phyloP scores from a whole-genome alignment of 805 yeast genomes.

The Saturnispora sekii region DNA sequence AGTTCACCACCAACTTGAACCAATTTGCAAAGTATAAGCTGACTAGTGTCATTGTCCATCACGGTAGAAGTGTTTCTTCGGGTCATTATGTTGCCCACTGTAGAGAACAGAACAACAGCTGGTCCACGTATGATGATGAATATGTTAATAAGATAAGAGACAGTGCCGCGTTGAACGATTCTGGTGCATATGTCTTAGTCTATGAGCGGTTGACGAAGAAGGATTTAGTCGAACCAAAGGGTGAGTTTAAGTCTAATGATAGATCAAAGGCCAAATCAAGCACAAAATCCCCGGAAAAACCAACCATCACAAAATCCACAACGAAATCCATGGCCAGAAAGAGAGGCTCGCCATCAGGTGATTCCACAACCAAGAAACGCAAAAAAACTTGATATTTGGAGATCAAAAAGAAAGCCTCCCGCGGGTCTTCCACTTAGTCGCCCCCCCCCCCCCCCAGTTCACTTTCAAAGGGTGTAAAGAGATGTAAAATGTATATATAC shows the following conservation, averaged over 20 bases:
- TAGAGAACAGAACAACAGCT: conserved; percentile 81
- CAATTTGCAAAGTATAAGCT: conserved; percentile 58
- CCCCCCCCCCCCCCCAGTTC: too few species aligned
- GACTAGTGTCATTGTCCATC: conserved; percentile 82
- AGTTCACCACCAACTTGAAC: conserved; percentile 39
- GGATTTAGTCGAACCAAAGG: not conserved
- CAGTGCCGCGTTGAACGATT: conserved; percentile 66
- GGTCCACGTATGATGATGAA: conserved; percentile 96
- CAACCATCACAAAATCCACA: too few species aligned
- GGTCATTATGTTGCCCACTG: conserved; percentile 93
- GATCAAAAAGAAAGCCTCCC: too few species aligned
- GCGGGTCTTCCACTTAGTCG: too few species aligned
- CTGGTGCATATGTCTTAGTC: conserved; percentile 82
- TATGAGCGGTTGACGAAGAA: conserved; percentile 70
- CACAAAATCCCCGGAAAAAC: too few species aligned
- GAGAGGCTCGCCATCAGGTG: too few species aligned
- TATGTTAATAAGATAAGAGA: conserved; percentile 66
- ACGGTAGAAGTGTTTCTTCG: conserved; percentile 82
- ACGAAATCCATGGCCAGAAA: too few species aligned
- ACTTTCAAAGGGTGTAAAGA: not conserved
- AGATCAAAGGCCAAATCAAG: not conserved
- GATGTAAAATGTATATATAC: not conserved
- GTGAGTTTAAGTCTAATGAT: not conserved
- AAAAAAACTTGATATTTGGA: too few species aligned
- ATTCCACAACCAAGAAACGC: too few species aligned